These are phyloP conservation scores for Drechmeria coniospora DNA, from an alignment of 2,329 filamentous ascomycete species.

Conservation along the genomic window DNA sequence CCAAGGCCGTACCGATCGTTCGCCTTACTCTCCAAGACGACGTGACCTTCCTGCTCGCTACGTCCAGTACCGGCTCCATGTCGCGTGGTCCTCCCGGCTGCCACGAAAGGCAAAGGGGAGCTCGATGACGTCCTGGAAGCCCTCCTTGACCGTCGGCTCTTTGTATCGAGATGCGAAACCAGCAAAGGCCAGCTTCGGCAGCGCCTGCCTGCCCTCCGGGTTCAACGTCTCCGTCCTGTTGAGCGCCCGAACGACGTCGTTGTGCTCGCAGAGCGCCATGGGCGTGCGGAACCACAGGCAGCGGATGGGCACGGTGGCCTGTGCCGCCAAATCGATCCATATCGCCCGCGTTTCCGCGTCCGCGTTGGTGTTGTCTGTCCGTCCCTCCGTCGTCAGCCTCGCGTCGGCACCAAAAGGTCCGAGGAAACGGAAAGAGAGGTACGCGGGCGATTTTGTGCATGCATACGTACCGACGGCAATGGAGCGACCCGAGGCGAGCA, in stretches of 20 bases:
- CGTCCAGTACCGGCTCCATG: constrained; percentile 70
- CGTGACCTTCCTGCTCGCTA: constrained; percentile 17
- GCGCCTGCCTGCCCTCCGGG: constrained; percentile 57
- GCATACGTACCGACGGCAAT: constrained; percentile 68
- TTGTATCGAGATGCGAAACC: constrained; percentile 60
- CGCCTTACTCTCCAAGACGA: too few species aligned
- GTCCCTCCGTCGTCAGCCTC: too few species aligned
- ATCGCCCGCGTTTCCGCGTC: constrained; percentile 60
- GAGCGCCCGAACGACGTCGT: constrained; percentile 67
- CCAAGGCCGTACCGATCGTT: too few species aligned
- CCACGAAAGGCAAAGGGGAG: constrained; percentile 67
- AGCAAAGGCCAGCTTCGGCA: constrained; percentile 70
- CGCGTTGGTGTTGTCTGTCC: constrained; percentile 93
- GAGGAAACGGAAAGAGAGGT: constrained; percentile 4
- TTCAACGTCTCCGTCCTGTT: constrained; percentile 54
- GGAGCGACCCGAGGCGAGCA: constrained; percentile 48
- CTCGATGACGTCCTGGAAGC: constrained; percentile 65
- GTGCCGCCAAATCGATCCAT: constrained; percentile 63
- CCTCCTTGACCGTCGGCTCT: constrained; percentile 57
- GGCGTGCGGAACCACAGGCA: constrained; percentile 74
- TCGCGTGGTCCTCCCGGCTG: constrained; percentile 45
- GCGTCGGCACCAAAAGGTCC: constrained; percentile 5
- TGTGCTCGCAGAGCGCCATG: constrained; percentile 61
- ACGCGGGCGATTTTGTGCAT: too few species aligned
- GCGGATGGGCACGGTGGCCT: constrained; percentile 58